These are phyloP conservation scores for Pseudoperonospora humuli DNA, from an alignment of 352 stramenopile species.

Conservation along the genomic window DNA sequence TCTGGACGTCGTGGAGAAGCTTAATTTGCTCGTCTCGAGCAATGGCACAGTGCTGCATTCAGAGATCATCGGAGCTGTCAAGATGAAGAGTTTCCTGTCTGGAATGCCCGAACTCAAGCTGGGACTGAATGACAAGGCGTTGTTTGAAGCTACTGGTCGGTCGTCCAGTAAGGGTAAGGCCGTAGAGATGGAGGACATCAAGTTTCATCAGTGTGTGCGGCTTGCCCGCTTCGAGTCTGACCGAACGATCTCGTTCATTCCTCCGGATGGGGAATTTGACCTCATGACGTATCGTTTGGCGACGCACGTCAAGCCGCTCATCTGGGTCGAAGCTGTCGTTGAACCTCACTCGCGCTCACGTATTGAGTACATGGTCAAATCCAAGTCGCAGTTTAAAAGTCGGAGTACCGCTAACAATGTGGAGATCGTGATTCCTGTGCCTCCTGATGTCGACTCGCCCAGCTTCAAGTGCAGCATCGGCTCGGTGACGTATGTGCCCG, in stretches of 20 bases:
- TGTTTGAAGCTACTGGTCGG: conserved; percentile 96
- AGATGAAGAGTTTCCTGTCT: conserved; percentile 98
- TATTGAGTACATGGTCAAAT: conserved; percentile 99
- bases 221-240: conserved; percentile 99
- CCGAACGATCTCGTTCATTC: conserved; percentile 99
- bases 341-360: conserved; percentile 94
- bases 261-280: conserved; percentile 99
- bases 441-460: conserved; percentile 96
- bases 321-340: conserved; percentile 98
- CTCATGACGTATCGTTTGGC: conserved; percentile 98
- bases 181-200: conserved; percentile 99
- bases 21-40: conserved; percentile 92
- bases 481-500: conserved; percentile 96
- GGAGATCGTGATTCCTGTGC: conserved; percentile 99
- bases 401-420: conserved; percentile 99
- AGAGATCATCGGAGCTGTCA: conserved; percentile 97
- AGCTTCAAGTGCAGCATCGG: conserved; percentile 98
- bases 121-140: conserved; percentile 99
- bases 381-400: conserved; percentile 98
- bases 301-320: conserved; percentile 98
- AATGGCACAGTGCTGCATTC: conserved; percentile 97
- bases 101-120: conserved; percentile 99
- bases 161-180: conserved; percentile 88
- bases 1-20: conserved; percentile 98
- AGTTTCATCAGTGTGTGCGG: conserved; percentile 99